Base-by-base conservation (phyloP, 108 stramenopile species). In the Licmophora abbreviata region DNA sequence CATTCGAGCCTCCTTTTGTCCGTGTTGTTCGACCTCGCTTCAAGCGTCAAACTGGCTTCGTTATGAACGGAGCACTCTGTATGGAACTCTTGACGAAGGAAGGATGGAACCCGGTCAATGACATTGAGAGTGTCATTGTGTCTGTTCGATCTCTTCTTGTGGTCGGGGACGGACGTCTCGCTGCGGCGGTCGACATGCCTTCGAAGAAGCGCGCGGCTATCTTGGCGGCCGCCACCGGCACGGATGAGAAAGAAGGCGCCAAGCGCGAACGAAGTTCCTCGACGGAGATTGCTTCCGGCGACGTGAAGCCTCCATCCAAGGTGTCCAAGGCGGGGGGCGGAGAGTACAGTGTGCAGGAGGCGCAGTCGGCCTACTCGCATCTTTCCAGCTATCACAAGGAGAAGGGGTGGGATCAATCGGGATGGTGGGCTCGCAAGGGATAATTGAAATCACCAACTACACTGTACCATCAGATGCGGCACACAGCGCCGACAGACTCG, bases 61-160 rank as follows among this genome's bases (percentile, higher is more conserved):
- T 94, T 25, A 92, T 94, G 81, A 89, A 87, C 58, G 93, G 93
- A 32, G 93, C 93, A 26, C 70, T 94, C 27, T 94, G 93, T 46
- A 90, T 92, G 88, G 93, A 94, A 64, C 69, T 94, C 14, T 68
- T 94, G 36, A 94, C 90, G 28, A 91, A 85, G 32, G 83, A 94
- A 38, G 93, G 93, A 29, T 94, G 93, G 93, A 94, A 91, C 43
- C 89, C 93, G 5, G 74, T 91, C 42, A 94, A 94, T 52, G 93
- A 94, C 51, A 94, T 94, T 63, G 93, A 94, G 46, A 74, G 66
- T 67, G 93, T 94, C 49, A 91, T 94, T 64, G 93, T 94, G 9
- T 80, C 78, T 21, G 74, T 94, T 40, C 85, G 93, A 33, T 85
- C 83, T 24, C 79, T 92, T 23, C 68, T 94, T 62, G 93, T 92